These are phyloP conservation scores for Erigeron philadelphicus DNA, from an alignment of 140 eudicot genomes.

Conservation along the genomic window DNA sequence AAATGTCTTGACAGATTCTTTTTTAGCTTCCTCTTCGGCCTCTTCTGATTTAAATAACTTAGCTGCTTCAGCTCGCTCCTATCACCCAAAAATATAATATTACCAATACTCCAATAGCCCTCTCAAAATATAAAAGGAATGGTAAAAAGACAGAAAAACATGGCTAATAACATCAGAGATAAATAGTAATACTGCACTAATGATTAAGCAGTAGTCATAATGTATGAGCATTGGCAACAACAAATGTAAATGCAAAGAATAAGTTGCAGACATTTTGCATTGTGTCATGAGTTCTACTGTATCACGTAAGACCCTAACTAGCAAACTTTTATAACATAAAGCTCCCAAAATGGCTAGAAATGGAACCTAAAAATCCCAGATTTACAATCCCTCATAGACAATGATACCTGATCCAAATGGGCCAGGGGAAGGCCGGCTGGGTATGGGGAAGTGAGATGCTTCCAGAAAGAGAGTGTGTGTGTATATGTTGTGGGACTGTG, in stretches of 20 bases:
- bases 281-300: not conserved
- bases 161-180: not conserved
- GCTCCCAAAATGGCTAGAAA: not conserved
- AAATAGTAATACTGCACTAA: not conserved
- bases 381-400: not conserved
- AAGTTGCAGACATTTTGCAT: not conserved
- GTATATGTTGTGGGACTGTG: no score
- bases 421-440: no score
- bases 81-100: slow-evolving; percentile 24
- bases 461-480: no score
- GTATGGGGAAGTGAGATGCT: no score
- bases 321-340: not conserved
- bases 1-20: slow-evolving; percentile 60
- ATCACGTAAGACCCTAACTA: not conserved
- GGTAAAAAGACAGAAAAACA: slow-evolving; percentile 1
- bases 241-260: not conserved
- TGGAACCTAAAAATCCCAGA: not conserved
- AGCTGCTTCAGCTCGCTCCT: slow-evolving; percentile 86
- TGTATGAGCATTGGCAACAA: not conserved
- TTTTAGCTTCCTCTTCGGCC: slow-evolving; percentile 89
- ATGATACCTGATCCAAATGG: no score
- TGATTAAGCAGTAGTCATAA: slow-evolving; percentile 5
- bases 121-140: not conserved
- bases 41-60: slow-evolving; percentile 72
- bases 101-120: slow-evolving; percentile 12